Evolutionary conservation across 2,329 filamentous ascomycete genomes (phyloP), one percentile per base, ranked within the genome.

Genomic region (Phyllosticta citriasiana): DNA sequence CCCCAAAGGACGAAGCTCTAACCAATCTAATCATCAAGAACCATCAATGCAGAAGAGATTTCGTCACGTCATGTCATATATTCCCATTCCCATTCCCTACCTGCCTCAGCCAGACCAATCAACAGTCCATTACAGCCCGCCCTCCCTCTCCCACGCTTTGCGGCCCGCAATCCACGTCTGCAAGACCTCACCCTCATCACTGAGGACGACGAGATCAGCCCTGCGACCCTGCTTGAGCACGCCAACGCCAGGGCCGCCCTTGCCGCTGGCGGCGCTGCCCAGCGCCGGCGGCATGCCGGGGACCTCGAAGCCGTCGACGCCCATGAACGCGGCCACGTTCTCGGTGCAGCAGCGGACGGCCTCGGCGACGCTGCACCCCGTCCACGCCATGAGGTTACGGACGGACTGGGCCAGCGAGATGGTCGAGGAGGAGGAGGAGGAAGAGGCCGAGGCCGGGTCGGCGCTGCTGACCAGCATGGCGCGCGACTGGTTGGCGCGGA

Each of bases 401-500:
- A 83, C 76, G 62, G 79, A 79, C 62, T 81, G 73, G 60, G 80
- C 76, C 60, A 84, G 66, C 3, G 74, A 73, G 1, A 83, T 71
- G 9, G 79, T 78, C 19, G 19, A 22, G 19, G 19, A 22, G 19
- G 19, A n/a, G 5, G 26, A 30, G 4, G 26, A 27, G 2, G 27
- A 30, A 2, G 27, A 30, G 10, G 79, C 78, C 7, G 79, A 79
- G 9, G 79, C 78, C 2, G 84, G 74, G 66, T 84, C 81, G 64
- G 82, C 81, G 59, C 74, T 77, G 68, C 80, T 82, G 62, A 82
- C 76, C 54, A 82, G 68, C 55, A 83, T 79, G 63, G 78, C 78
- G 62, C 77, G 76, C 14, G 68, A 63, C 1, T 79, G 79, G 33
- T 77, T 76, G 2, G 77, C 68, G 24, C 76, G 74, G 67, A 80